These are phyloP conservation scores for Sonneratia caseolaris DNA, from an alignment of 345 rosid genomes.

Conservation along the genomic window DNA sequence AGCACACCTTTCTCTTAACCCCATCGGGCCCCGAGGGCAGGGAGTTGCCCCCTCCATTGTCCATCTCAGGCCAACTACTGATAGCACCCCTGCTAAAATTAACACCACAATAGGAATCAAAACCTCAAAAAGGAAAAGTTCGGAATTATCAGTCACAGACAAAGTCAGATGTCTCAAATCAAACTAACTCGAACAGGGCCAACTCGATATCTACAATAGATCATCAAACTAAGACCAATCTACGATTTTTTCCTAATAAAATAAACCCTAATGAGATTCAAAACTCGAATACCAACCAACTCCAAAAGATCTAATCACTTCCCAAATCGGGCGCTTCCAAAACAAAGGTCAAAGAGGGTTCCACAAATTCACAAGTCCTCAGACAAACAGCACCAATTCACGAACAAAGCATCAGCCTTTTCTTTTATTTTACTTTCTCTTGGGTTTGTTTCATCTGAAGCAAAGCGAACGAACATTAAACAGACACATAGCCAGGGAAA, in stretches of 20 bases:
- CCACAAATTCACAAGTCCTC: neutral
- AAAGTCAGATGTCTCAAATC: neutral
- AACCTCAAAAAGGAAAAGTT: neutral
- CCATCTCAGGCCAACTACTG: constrained; percentile 14
- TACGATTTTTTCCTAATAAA: neutral
- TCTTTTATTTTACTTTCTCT: neutral
- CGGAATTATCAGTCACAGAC: neutral
- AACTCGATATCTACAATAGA: neutral
- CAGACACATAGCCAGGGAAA: neutral
- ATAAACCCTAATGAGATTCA: constrained; percentile 1
- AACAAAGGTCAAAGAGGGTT: neutral
- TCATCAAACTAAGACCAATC: neutral
- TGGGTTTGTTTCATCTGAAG: neutral
- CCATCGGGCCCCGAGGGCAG: constrained; percentile 47
- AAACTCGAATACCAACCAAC: neutral
- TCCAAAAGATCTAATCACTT: neutral
- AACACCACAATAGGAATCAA: neutral
- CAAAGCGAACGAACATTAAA: neutral
- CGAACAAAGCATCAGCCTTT: neutral
- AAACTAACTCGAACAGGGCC: neutral
- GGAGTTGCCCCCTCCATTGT: constrained; percentile 45
- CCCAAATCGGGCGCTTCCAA: neutral
- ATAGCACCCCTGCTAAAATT: neutral
- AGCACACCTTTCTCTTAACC: constrained; percentile 54
- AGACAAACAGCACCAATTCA: neutral